These are phyloP conservation scores for Diaporthe vexans DNA, from an alignment of 2,329 filamentous ascomycete genomes.

Conservation along the genomic window DNA sequence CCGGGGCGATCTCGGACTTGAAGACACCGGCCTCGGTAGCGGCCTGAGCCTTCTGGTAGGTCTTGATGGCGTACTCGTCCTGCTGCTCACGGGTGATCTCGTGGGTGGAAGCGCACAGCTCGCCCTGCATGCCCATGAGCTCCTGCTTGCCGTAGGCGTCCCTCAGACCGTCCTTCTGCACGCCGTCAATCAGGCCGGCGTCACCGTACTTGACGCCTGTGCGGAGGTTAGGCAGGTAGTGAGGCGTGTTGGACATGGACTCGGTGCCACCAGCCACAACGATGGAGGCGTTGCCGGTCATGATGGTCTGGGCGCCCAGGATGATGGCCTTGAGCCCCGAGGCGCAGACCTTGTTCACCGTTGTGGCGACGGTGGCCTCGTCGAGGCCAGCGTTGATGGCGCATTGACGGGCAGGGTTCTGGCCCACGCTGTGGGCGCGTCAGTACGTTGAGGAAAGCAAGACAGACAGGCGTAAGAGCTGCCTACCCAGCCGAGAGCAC, in stretches of 20 bases:
- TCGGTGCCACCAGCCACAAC: constrained; percentile 95
- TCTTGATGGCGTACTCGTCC: constrained; percentile 95
- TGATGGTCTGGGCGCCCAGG: constrained; percentile 95
- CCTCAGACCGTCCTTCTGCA: constrained; percentile 94
- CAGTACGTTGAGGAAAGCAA: constrained; percentile 27
- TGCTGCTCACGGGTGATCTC: constrained; percentile 85
- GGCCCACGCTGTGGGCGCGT: constrained; percentile 77
- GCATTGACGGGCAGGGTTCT: constrained; percentile 96
- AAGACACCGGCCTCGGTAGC: constrained; percentile 88
- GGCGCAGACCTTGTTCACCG: constrained; percentile 99
- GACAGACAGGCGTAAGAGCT: constrained; percentile 23
- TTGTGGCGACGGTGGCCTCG: constrained; percentile 86
- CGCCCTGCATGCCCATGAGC: constrained; percentile 94
- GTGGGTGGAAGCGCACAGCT: constrained; percentile 92
- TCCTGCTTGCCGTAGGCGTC: constrained; percentile 94
- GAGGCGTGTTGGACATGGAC: constrained; percentile 98
- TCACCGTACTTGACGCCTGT: constrained; percentile 94
- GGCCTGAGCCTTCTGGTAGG: constrained; percentile 93
- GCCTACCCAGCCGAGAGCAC: constrained; percentile 93
- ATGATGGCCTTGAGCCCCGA: constrained; percentile 95
- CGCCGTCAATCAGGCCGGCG: constrained; percentile 88
- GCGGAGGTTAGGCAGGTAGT: constrained; percentile 92
- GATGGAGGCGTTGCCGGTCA: constrained; percentile 93
- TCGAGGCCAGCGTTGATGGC: constrained; percentile 89
- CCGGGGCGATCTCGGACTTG: constrained; percentile 86